A percentile compares a stretch with the other conserved stretches of the same genome.
Conservation (phyloP, 163 green algal genomes). For the Scenedesmus sp. region DNA sequence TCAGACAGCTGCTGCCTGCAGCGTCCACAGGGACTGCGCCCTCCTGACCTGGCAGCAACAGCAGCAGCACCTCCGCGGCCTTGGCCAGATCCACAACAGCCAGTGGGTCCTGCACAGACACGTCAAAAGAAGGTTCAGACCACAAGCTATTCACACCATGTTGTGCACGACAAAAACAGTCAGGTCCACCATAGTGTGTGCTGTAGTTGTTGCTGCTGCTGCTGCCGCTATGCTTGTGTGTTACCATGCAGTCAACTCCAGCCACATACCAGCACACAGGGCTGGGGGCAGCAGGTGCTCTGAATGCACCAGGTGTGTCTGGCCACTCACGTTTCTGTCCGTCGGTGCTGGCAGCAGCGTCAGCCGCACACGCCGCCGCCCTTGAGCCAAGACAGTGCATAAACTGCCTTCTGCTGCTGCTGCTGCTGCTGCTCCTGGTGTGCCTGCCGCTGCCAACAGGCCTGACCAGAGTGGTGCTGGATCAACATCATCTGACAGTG, state of each 20-base stretch:
- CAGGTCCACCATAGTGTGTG: background rate
- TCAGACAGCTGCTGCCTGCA: constrained; percentile 68
- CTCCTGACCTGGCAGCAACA: constrained; percentile 68
- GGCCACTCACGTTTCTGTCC: constrained; percentile 11
- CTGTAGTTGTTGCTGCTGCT: background rate
- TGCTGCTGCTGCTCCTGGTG: constrained; percentile 47
- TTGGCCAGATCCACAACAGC: constrained; percentile 76
- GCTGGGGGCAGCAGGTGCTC: background rate
- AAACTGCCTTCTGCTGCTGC: constrained; percentile 35
- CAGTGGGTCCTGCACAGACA: constrained; percentile 71
- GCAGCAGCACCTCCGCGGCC: constrained; percentile 78
- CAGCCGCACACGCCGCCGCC: constrained; percentile 58
- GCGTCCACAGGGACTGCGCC: constrained; percentile 60
- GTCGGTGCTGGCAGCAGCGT: constrained; percentile 67
- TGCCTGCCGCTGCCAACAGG: constrained; percentile 63
- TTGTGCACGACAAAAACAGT: background rate
- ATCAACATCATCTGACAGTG: constrained; percentile 75
- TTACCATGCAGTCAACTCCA: background rate
- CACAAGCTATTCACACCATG: background rate
- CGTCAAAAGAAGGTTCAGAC: constrained; percentile 55
- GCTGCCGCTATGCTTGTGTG: background rate
- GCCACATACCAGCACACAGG: background rate
- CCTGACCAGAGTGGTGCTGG: constrained; percentile 62
- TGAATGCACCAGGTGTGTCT: background rate
- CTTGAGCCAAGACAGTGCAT: constrained; percentile 2